Evolutionary conservation across 805 yeast genomes (phyloP), one percentile per base, ranked within the genome.

Genomic region (Zygosaccharomyces siamensis): DNA sequence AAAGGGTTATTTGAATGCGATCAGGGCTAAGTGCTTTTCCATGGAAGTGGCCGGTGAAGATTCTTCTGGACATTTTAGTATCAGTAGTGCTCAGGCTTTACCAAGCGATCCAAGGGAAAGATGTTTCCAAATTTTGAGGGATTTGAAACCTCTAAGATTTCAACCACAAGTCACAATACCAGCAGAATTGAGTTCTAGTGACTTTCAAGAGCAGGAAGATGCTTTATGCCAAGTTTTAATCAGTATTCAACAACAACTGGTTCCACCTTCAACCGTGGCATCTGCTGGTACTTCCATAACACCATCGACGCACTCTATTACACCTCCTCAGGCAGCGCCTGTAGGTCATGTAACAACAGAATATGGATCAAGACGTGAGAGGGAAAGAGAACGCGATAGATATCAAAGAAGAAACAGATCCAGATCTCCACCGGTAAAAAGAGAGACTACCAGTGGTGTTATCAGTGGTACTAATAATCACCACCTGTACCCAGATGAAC

Each of bases 61-160:
- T 43, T 72, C 89, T 12, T 76, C 81, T 7, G 84, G 95, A 4
- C 92, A 93, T 33, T 84, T 84, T 2, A 84, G 80, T 24, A 53
- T 59, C 14, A 56, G 39, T 58, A 28, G 56, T 60, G 45, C 32
- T n/a, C 32, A 26, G 86, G 88, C 21, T 75, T 81, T 41, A 83
- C 65, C 50, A 63, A 61, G 57, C 79, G 60, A 73, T 47, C 61
- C 63, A 18, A 54, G 47, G 39, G 58, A 55, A 40, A 61, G 61
- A 47, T 57, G 59, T 33, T 33, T 54, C 18, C 55, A 56, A 18
- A 78, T 67, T 40, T 54, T 67, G 46, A 51, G 55, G 30, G 55
- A 56, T 49, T 46, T 60, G 44, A 59, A 49, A 27, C 60, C 59
- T 7, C 35, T 52, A 24, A 46, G 52, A 5, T 28, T 42, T 39